These are phyloP conservation scores for Vitis riparia DNA, from an alignment of 164 flowering plant species.

Conservation along the genomic window DNA sequence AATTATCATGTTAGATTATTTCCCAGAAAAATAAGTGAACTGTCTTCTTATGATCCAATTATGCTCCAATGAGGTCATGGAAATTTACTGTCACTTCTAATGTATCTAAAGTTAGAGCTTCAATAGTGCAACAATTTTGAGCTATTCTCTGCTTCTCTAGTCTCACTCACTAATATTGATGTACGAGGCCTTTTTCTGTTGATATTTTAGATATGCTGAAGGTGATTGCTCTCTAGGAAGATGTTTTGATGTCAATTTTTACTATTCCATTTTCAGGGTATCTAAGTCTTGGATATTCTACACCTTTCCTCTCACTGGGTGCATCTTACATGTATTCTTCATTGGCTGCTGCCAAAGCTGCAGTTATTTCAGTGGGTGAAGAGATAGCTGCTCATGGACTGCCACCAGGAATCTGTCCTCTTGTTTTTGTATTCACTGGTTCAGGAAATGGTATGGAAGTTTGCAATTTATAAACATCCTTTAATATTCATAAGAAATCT, in stretches of 20 bases:
- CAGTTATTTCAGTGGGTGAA: slow-evolving; percentile 93
- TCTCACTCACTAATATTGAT: background rate
- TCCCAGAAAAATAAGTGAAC: background rate
- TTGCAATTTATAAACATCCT: background rate
- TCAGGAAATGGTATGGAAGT: slow-evolving; percentile 80
- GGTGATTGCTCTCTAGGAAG: too few relatives aligned
- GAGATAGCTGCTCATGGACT: slow-evolving; percentile 87
- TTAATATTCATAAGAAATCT: too few relatives aligned
- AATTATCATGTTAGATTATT: background rate
- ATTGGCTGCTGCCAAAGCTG: slow-evolving; percentile 96
- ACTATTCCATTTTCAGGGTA: slow-evolving; percentile 58
- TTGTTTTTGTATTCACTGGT: slow-evolving; percentile 91
- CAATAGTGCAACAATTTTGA: background rate
- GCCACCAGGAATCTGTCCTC: slow-evolving; percentile 85
- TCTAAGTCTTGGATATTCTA: slow-evolving; percentile 88
- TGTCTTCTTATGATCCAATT: background rate
- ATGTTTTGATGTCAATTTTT: background rate
- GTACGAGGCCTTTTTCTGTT: background rate
- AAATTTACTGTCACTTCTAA: background rate
- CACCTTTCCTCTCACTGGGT: slow-evolving; percentile 94
- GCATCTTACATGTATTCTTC: slow-evolving; percentile 94
- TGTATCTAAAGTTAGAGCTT: background rate
- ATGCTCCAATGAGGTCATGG: background rate
- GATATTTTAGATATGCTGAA: background rate
- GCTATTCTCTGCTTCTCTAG: background rate